These are phyloP conservation scores for Prunus mume DNA, from an alignment of 306 rosid genomes.

Conservation along the genomic window DNA sequence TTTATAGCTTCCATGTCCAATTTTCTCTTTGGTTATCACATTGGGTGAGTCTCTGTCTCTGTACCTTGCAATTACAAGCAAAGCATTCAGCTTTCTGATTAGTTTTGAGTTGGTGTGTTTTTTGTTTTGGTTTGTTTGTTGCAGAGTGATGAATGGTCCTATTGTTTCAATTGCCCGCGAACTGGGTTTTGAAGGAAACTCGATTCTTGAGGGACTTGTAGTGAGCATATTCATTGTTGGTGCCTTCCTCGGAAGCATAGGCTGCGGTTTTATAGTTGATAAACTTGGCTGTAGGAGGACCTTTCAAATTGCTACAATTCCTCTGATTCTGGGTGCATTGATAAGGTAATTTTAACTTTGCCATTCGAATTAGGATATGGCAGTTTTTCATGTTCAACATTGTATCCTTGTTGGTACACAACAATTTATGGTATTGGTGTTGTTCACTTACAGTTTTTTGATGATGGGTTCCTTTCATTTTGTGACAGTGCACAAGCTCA, in stretches of 20 bases:
- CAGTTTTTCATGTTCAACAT: background rate
- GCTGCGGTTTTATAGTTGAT: constrained; percentile 69
- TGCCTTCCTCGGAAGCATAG: constrained; percentile 81
- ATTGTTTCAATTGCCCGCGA: constrained; percentile 77
- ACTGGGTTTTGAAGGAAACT: constrained; percentile 80
- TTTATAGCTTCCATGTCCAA: constrained; percentile 73
- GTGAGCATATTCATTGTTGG: constrained; percentile 89
- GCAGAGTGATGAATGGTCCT: constrained; percentile 90
- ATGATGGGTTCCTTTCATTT: constrained; percentile 23
- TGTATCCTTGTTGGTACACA: background rate
- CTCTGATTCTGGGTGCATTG: constrained; percentile 77
- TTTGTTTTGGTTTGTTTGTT: background rate
- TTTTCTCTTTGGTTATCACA: constrained; percentile 86
- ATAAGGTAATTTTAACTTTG: constrained; percentile 43
- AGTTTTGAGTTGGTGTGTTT: background rate
- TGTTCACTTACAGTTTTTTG: constrained; percentile 2
- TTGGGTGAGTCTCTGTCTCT: constrained; percentile 51
- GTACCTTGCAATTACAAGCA: background rate
- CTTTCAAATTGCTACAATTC: constrained; percentile 68
- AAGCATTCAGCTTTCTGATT: background rate
- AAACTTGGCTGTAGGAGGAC: constrained; percentile 83
- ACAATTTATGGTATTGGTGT: background rate
- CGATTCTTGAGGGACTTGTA: constrained; percentile 79
- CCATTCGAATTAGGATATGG: background rate
- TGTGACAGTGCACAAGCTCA: constrained; percentile 75